These are phyloP conservation scores for Rhododendron simsii DNA, from an alignment of 148 eudicot species.

Conservation along the genomic window DNA sequence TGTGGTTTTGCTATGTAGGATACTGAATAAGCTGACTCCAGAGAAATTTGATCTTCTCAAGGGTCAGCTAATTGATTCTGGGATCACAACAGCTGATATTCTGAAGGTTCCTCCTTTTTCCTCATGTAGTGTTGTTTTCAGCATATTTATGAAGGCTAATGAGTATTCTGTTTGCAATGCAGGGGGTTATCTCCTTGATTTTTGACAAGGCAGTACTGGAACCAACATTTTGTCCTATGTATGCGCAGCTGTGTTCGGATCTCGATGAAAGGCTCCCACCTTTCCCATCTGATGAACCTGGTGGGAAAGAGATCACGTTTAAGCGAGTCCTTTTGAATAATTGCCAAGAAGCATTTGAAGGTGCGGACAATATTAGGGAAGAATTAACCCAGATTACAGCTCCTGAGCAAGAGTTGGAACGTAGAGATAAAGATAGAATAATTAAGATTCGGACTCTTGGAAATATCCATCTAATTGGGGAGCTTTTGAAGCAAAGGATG, in stretches of 20 bases:
- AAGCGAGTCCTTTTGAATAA: slow-evolving; percentile 80
- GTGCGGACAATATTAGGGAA: slow-evolving; percentile 72
- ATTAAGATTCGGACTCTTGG: slow-evolving; percentile 91
- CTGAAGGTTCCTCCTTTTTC: slow-evolving; percentile 46
- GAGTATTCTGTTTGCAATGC: slow-evolving; percentile 15
- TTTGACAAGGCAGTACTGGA: slow-evolving; percentile 97
- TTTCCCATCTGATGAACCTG: slow-evolving; percentile 82
- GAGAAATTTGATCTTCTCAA: slow-evolving; percentile 91
- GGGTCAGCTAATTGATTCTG: slow-evolving; percentile 80
- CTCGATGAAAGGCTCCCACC: slow-evolving; percentile 71
- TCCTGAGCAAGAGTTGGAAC: slow-evolving; percentile 83
- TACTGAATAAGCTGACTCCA: slow-evolving; percentile 90
- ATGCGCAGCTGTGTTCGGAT: slow-evolving; percentile 80
- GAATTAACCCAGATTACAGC: slow-evolving; percentile 70
- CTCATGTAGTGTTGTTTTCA: too few relatives aligned
- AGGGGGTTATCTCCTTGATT: slow-evolving; percentile 89
- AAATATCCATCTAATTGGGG: slow-evolving; percentile 93
- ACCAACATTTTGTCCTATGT: slow-evolving; percentile 98
- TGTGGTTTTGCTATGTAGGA: slow-evolving; percentile 36
- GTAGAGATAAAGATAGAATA: slow-evolving; percentile 81
- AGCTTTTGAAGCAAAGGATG: slow-evolving; percentile 96
- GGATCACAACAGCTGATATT: slow-evolving; percentile 82
- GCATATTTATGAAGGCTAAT: too few relatives aligned
- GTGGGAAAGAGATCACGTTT: slow-evolving; percentile 75
- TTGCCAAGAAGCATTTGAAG: slow-evolving; percentile 98